Conservation (phyloP, 1,284 basidiomycete genomes). For the Bothia castanella region DNA sequence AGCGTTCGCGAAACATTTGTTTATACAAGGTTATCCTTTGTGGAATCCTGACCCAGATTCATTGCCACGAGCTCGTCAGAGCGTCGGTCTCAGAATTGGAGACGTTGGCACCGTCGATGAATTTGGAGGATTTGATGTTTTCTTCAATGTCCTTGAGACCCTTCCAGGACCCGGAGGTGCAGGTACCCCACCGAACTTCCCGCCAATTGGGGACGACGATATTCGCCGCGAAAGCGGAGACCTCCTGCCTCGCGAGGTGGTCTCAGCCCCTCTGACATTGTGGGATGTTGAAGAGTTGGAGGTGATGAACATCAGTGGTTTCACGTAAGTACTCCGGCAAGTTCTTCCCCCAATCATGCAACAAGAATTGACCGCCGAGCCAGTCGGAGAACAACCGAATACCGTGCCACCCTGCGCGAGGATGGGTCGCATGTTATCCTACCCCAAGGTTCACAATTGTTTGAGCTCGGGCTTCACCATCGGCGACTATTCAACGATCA, state of each 20-base stretch:
- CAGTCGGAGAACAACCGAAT: background rate
- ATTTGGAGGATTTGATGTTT: background rate
- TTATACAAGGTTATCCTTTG: slow-evolving; percentile 3
- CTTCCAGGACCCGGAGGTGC: background rate
- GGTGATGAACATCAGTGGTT: background rate
- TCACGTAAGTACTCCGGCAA: background rate
- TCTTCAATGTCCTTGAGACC: slow-evolving; percentile 4
- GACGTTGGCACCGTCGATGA: slow-evolving; percentile 6
- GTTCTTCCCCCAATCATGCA: background rate
- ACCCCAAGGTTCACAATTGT: background rate
- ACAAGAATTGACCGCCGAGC: background rate
- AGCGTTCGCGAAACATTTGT: no score
- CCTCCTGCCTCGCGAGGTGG: background rate
- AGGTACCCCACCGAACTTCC: background rate
- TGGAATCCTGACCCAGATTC: background rate
- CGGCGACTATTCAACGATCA: background rate
- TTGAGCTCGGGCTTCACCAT: background rate
- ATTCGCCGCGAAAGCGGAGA: background rate
- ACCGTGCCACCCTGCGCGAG: background rate
- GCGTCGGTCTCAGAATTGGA: background rate
- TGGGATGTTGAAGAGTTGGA: background rate
- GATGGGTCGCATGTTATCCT: slow-evolving; percentile 4
- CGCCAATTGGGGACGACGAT: background rate
- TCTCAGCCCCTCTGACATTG: background rate
- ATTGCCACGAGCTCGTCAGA: background rate